phyloP scores from a whole-genome alignment of 2,329 filamentous ascomycete genomes.

The Didymella keratinophila region DNA sequence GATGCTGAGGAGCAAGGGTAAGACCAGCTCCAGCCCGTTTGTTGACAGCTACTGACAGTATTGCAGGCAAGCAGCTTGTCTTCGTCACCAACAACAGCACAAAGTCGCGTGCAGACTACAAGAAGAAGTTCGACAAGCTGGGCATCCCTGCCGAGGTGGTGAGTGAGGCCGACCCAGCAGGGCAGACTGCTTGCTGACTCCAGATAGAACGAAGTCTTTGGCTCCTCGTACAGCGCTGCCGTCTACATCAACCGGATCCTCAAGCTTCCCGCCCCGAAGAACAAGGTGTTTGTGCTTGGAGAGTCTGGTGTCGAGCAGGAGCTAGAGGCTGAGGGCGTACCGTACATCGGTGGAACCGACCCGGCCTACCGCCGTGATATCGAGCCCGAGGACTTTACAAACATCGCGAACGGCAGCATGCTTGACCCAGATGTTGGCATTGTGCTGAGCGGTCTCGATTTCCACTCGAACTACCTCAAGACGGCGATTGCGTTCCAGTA shows the following conservation, averaged over 20 bases:
- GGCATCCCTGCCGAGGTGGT: constrained; percentile 78
- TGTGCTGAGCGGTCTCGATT: constrained; percentile 90
- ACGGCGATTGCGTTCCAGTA: constrained; percentile 86
- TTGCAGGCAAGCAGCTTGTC: constrained; percentile 82
- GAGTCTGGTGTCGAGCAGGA: constrained; percentile 92
- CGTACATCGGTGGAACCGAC: constrained; percentile 88
- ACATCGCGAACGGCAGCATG: constrained; percentile 74
- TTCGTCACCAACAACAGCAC: constrained; percentile 99
- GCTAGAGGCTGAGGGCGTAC: constrained; percentile 78
- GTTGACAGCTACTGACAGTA: constrained; percentile 8
- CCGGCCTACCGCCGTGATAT: constrained; percentile 79
- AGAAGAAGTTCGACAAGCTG: constrained; percentile 84
- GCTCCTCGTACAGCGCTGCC: constrained; percentile 91
- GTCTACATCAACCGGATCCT: constrained; percentile 97
- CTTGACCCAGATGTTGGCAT: constrained; percentile 89
- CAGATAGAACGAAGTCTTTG: constrained; percentile 85
- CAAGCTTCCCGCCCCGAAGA: constrained; percentile 76
- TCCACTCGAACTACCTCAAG: constrained; percentile 96
- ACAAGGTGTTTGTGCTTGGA: constrained; percentile 93
- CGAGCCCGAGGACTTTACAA: constrained; percentile 78
- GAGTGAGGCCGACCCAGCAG: constrained; percentile 24
- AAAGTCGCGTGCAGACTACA: constrained; percentile 91
- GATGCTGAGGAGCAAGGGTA: constrained; percentile 82
- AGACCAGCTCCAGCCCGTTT: neutral
- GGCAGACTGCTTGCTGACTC: constrained; percentile 12